These are phyloP conservation scores for Cercospora sp. DNA, from an alignment of 2,329 filamentous ascomycete species.

Conservation along the genomic window DNA sequence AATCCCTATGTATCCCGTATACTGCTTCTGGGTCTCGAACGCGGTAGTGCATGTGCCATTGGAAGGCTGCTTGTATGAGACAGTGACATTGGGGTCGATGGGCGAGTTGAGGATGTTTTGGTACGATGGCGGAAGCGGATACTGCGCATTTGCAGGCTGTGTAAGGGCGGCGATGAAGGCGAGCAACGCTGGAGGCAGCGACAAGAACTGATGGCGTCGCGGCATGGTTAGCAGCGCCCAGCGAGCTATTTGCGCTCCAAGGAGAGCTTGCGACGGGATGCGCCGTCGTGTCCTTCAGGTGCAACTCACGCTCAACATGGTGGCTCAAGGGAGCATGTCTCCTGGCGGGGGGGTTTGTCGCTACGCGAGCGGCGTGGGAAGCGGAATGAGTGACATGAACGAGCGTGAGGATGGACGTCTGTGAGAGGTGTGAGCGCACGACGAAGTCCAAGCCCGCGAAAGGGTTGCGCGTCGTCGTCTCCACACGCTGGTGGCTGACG, in stretches of 20 bases:
- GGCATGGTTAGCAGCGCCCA: conserved; percentile 3
- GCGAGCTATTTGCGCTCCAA: not conserved
- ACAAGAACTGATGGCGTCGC: conserved; percentile 18
- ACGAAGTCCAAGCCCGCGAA: not conserved
- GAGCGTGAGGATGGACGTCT: not conserved
- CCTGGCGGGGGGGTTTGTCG: not conserved
- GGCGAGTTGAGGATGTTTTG: conserved; percentile 61
- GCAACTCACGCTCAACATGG: not conserved
- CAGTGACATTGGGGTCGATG: conserved; percentile 62
- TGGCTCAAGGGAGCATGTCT: not conserved
- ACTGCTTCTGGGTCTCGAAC: conserved; percentile 66
- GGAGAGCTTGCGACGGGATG: not conserved
- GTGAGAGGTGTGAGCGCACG: not conserved
- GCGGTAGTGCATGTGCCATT: conserved; percentile 64
- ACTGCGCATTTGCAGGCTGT: conserved; percentile 38
- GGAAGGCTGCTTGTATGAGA: conserved; percentile 65
- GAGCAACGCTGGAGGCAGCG: conserved; percentile 32
- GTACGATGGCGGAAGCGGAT: conserved; percentile 42
- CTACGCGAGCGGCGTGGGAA: not conserved
- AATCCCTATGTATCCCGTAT: conserved; percentile 67
- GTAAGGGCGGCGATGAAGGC: conserved; percentile 28
- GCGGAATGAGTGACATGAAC: not conserved
- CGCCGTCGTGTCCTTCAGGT: not conserved
- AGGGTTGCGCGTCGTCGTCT: conserved; percentile 10
- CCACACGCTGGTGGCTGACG: conserved; percentile 2